Evolutionary conservation across 371 early-diverging fungal species (phyloP), one percentile per base, ranked within the genome.

Genomic region (Mucor circinelloides): DNA sequence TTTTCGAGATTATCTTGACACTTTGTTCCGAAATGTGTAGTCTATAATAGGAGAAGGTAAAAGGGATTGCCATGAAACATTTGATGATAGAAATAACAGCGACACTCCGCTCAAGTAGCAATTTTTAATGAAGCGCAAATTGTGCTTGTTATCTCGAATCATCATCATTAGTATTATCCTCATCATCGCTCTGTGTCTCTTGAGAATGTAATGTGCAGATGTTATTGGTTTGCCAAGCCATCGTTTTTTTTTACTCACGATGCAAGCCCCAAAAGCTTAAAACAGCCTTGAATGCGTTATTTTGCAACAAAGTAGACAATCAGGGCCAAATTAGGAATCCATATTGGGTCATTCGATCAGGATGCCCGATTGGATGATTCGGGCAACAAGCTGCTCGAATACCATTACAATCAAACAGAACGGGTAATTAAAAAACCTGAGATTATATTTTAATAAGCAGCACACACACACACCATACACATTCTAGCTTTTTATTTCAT

Each of bases 401-500:
- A n/a, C 7, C 19, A 19, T 50, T 23, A 50, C 23, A 25, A 36
- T 34, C 34, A 34, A 9, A 21, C 25, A 50, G 10, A 10, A 50
- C 50, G 50, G 50, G 21, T 50, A 50, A 50, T 50, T 50, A 50
- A 50, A 50, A 50, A 50, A 50, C 50, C 50, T 50, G 50, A 50
- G 50, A 50, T 50, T 23, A 25, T 8, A 50, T 50, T 23, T 50
- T 15, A 17, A 8, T 19, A 44, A 19, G 19, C 44, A n/a, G n/a
- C n/a, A 15, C 17, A 40, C 40, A 9, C 15, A 42, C 34, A 1
- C 36, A 36, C 36, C 13, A 36, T 36, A 10, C 36, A 0, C 12
- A 13, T 13, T 36, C 34, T 34, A 34, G 1, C 9, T 9, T 36
- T 13, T 19, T n/a, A 50, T 50, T 50, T 50, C 44, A 44, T 44